phyloP scores from a whole-genome alignment of 1,139 yeast species.

The Pichia terricola region DNA sequence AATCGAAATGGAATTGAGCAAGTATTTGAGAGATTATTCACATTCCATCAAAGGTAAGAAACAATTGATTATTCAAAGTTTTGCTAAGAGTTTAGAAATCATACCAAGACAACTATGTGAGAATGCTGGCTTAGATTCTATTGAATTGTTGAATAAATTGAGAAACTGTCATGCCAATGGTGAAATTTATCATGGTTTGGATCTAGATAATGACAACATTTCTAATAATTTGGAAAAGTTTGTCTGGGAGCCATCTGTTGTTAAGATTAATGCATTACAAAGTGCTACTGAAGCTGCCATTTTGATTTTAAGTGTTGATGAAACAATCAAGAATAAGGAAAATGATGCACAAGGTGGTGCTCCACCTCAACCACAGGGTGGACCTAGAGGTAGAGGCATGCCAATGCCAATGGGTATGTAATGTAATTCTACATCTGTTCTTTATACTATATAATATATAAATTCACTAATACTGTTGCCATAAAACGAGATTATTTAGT shows the following conservation, averaged over 20 bases:
- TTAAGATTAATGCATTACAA: conserved; percentile 85
- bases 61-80: conserved; percentile 83
- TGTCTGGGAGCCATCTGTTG: conserved; percentile 97
- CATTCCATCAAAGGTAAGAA: conserved; percentile 91
- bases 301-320: conserved; percentile 85
- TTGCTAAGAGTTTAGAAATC: conserved; percentile 89
- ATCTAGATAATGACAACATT: conserved; percentile 73
- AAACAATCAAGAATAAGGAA: conserved; percentile 81
- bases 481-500: too few species aligned
- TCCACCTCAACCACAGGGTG: conserved; percentile 23
- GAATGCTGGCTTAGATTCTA: conserved; percentile 95
- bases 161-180: conserved; percentile 94
- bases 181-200: conserved; percentile 85
- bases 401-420: conserved; percentile 25
- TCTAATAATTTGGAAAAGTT: conserved; percentile 79
- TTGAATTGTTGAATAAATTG: conserved; percentile 79
- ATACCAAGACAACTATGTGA: conserved; percentile 97
- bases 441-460: too few species aligned
- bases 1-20: conserved; percentile 93
- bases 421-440: background rate
- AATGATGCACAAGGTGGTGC: conserved; percentile 26
- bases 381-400: conserved; percentile 55
- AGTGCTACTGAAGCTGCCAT: conserved; percentile 98
- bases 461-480: background rate
- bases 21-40: conserved; percentile 76